Conservation (phyloP, 2,329 filamentous ascomycete species). For the Paradendryphiella salina region DNA sequence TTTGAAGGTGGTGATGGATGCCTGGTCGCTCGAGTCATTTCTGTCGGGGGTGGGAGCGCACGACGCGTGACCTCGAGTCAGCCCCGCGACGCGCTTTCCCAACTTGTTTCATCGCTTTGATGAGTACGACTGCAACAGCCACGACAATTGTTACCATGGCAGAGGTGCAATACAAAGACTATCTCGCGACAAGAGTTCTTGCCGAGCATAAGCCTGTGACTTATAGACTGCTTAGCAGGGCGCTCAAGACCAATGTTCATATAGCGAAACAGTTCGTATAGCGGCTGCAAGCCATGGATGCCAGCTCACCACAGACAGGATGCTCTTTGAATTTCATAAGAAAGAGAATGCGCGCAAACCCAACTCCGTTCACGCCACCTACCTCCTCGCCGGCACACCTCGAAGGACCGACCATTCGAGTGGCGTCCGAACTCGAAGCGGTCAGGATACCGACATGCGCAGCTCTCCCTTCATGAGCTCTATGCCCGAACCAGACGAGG, state of each 20-base stretch:
- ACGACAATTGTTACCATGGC: conserved; percentile 37
- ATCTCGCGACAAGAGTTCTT: conserved; percentile 74
- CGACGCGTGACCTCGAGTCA: conserved; percentile 36
- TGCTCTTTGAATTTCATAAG: conserved; percentile 83
- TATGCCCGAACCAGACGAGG: conserved; percentile 54
- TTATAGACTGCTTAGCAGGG: conserved; percentile 81
- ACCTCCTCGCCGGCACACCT: conserved; percentile 76
- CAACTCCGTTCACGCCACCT: conserved; percentile 85
- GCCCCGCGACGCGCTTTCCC: conserved; percentile 30
- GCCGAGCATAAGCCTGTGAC: conserved; percentile 77
- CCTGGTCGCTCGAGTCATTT: conserved; percentile 34
- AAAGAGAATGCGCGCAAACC: conserved; percentile 75
- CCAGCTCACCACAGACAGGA: conserved; percentile 56
- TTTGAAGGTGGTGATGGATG: conserved; percentile 2
- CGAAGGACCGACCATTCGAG: conserved; percentile 44
- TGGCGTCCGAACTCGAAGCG: conserved; percentile 51
- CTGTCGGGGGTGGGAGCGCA: conserved; percentile 9
- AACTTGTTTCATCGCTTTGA: conserved; percentile 6
- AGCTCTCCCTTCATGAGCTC: conserved; percentile 71
- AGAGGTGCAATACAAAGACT: conserved; percentile 68
- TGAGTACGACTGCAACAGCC: not conserved
- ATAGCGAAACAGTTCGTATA: conserved; percentile 77
- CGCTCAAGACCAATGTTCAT: conserved; percentile 81
- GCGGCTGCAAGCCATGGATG: not conserved
- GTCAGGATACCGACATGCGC: conserved; percentile 68